phyloP scores from a whole-genome alignment of 208 protist species.

The Trypanosomatidae sp. region DNA sequence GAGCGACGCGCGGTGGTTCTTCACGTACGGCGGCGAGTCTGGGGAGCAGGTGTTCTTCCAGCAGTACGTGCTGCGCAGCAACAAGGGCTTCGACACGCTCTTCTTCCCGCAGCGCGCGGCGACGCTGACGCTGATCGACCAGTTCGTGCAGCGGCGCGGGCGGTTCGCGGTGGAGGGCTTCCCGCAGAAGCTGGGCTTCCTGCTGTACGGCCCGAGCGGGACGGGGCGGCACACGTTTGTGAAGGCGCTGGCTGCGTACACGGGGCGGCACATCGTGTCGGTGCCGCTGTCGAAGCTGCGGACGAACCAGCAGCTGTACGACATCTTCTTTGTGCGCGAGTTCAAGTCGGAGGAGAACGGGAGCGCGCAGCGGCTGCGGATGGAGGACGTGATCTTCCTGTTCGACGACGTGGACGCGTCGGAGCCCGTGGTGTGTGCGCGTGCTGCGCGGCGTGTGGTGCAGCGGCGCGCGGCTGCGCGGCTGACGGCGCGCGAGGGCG shows the following conservation, averaged over 20 bases:
- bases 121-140: conserved; percentile 75
- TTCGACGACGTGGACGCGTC: conserved; percentile 83
- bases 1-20: conserved; percentile 11
- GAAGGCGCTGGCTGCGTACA: conserved; percentile 99
- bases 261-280: conserved; percentile 88
- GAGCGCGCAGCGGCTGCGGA: conserved; percentile 30
- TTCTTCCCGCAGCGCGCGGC: conserved; percentile 79
- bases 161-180: conserved; percentile 86
- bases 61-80: conserved; percentile 65
- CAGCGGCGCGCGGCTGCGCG: conserved; percentile 22
- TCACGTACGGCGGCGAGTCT: conserved; percentile 17
- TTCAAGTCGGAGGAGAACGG: conserved; percentile 36
- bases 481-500: too few species aligned
- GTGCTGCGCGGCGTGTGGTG: conserved; percentile 38
- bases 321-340: conserved; percentile 83
- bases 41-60: conserved; percentile 46
- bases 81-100: conserved; percentile 85
- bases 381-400: conserved; percentile 87
- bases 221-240: conserved; percentile 98
- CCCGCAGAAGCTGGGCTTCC: conserved; percentile 95
- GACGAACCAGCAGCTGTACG: conserved; percentile 91
- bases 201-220: conserved; percentile 98
- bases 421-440: conserved; percentile 67
- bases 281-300: conserved; percentile 67
- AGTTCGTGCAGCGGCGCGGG: conserved; percentile 71